Percentiles rank a stretch among this genome's conserved stretches.
phyloP scores from a whole-genome alignment of 1,284 basidiomycete species.

The Trichosporon coremiiforme region DNA sequence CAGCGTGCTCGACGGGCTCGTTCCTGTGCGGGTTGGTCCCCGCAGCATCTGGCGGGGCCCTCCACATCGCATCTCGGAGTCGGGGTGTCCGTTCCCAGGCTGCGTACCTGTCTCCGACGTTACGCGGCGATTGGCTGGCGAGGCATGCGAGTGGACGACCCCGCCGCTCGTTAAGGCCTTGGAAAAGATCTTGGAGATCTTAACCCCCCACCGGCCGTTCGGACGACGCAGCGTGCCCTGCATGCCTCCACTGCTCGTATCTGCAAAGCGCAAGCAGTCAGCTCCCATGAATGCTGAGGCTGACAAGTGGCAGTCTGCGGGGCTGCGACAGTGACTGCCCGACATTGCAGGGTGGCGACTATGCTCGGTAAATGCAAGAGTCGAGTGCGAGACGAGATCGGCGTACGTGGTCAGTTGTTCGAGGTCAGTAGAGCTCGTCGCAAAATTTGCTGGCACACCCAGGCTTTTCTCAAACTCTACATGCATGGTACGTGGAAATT shows the following conservation, averaged over 20 bases:
- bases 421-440: too few relatives aligned
- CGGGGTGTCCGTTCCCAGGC: neutral
- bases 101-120: neutral
- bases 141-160: neutral
- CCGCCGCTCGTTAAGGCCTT: conserved; percentile 5
- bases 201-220: neutral
- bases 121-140: neutral
- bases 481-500: neutral
- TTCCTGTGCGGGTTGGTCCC: conserved; percentile 6
- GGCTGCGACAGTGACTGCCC: neutral
- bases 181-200: neutral
- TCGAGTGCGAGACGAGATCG: neutral
- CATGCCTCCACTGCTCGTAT: neutral
- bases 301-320: neutral
- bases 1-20: neutral
- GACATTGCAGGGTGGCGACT: neutral
- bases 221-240: neutral
- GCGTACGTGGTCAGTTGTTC: neutral
- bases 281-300: neutral
- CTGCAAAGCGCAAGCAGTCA: neutral
- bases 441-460: neutral
- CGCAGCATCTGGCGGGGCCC: conserved; percentile 7
- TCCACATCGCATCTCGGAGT: neutral
- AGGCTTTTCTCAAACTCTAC: neutral
- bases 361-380: conserved; percentile 8